phyloP scores from a whole-genome alignment of 176 grass and related monocot genomes.

The Paspalum notatum region DNA sequence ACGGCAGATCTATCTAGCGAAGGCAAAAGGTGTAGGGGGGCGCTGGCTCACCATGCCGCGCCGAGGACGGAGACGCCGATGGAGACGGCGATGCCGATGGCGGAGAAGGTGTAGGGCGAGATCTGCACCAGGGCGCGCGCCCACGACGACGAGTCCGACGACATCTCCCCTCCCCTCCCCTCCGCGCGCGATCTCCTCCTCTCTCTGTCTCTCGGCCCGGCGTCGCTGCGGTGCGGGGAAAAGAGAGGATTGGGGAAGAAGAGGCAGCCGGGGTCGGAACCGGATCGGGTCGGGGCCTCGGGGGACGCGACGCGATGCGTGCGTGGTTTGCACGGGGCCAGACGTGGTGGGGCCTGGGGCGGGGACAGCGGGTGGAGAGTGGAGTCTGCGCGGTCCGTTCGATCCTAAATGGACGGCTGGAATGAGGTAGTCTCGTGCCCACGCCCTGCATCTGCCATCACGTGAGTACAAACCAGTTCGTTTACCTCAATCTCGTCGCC shows the following conservation, averaged over 20 bases:
- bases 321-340: conserved; percentile 19
- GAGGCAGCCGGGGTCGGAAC: too few species aligned
- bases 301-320: not conserved
- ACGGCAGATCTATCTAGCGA: conserved; percentile 37
- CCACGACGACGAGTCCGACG: conserved; percentile 78
- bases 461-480: too few species aligned
- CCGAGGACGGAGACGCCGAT: conserved; percentile 98
- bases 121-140: conserved; percentile 77
- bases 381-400: not conserved
- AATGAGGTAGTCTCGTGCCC: not conserved
- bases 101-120: conserved; percentile 96
- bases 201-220: not conserved
- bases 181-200: not conserved
- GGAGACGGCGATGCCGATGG: conserved; percentile 95
- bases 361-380: not conserved
- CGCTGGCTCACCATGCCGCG: conserved; percentile 70
- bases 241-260: not conserved
- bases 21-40: not conserved
- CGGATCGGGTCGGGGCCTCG: not conserved
- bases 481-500: too few species aligned
- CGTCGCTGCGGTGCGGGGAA: conserved; percentile 6
- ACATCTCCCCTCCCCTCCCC: conserved; percentile 39
- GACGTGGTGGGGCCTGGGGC: conserved; percentile 12
- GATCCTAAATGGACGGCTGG: not conserved
- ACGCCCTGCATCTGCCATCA: too few species aligned